These are phyloP conservation scores for Moniliella sp. DNA, from an alignment of 1,284 basidiomycete species.

Conservation along the genomic window DNA sequence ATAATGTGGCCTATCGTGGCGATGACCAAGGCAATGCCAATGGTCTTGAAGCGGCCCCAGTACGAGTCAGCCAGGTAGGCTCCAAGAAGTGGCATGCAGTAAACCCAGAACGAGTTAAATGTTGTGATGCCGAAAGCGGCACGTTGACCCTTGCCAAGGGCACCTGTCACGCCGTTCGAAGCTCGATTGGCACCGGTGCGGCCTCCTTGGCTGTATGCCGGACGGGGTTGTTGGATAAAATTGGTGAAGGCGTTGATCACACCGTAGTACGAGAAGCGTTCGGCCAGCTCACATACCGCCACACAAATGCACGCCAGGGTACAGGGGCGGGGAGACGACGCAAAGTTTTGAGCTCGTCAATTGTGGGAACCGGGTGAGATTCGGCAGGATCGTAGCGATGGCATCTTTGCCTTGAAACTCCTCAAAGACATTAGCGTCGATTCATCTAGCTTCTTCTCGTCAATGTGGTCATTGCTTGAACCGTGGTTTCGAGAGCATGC, in stretches of 20 bases:
- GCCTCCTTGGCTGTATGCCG: conserved; percentile 15
- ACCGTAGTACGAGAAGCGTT: conserved; percentile 32
- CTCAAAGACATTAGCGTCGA: too few relatives aligned
- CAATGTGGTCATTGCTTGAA: too few relatives aligned
- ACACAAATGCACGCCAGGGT: conserved; percentile 23
- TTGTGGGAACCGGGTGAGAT: too few relatives aligned
- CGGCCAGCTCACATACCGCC: conserved; percentile 31
- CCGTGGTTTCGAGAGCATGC: too few relatives aligned
- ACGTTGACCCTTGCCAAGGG: conserved; percentile 23
- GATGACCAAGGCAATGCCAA: conserved; percentile 34
- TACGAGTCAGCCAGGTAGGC: conserved; percentile 36
- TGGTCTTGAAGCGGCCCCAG: conserved; percentile 38
- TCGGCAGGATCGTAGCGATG: too few relatives aligned
- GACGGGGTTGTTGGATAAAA: conserved; percentile 21
- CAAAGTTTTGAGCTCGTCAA: too few relatives aligned
- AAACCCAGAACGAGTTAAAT: conserved; percentile 29
- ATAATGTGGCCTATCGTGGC: conserved; percentile 44
- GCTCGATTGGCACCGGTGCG: conserved; percentile 5
- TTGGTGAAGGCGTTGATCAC: conserved; percentile 25
- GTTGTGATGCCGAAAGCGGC: conserved; percentile 27
- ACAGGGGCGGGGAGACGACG: conserved; percentile 23
- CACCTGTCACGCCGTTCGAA: conserved; percentile 14
- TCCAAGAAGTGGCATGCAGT: conserved; percentile 23
- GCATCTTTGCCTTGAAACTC: too few relatives aligned
- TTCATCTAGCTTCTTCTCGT: too few relatives aligned